A percentile compares a stretch with the other conserved stretches of the same genome.
Evolutionary conservation across 1,139 yeast species (phyloP).

Genomic region (Yamadazyma blattariae): DNA sequence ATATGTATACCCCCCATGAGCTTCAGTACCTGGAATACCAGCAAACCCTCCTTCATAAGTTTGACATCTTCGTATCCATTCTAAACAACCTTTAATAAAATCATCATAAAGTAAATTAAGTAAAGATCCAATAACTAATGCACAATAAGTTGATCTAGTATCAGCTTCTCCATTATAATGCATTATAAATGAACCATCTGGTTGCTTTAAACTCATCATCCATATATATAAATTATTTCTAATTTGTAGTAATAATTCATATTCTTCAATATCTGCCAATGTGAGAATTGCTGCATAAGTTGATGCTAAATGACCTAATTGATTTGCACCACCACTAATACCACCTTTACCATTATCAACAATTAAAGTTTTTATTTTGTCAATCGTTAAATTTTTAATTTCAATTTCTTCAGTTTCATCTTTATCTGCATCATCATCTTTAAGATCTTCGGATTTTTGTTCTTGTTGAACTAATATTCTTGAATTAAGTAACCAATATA

Average conservation of each 20-base stretch:
- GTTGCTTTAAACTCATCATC: slow-evolving; percentile 62
- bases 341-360: slow-evolving; percentile 55
- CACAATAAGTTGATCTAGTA: slow-evolving; percentile 86
- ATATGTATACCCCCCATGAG: slow-evolving; percentile 95
- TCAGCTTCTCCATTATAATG: slow-evolving; percentile 82
- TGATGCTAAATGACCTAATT: slow-evolving; percentile 81
- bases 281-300: slow-evolving; percentile 77
- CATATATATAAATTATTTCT: slow-evolving; percentile 51
- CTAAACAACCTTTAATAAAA: slow-evolving; percentile 48
- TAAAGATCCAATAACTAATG: slow-evolving; percentile 67
- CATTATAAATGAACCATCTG: slow-evolving; percentile 75
- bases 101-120: slow-evolving; percentile 64
- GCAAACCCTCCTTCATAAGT: slow-evolving; percentile 96
- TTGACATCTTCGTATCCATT: slow-evolving; percentile 73
- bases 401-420: slow-evolving; percentile 6
- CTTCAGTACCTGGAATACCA: slow-evolving; percentile 79
- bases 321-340: slow-evolving; percentile 82
- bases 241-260: slow-evolving; percentile 23
- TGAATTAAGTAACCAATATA: slow-evolving; percentile 80
- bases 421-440: too few relatives aligned
- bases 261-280: slow-evolving; percentile 53
- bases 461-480: slow-evolving; percentile 7
- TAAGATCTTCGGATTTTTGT: background rate
- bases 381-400: slow-evolving; percentile 10
- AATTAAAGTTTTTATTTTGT: slow-evolving; percentile 22